A percentile compares a stretch with the other conserved stretches of the same genome.
Evolutionary conservation across 2,329 filamentous ascomycete species (phyloP).

Genomic region (Epichloe sibirici): DNA sequence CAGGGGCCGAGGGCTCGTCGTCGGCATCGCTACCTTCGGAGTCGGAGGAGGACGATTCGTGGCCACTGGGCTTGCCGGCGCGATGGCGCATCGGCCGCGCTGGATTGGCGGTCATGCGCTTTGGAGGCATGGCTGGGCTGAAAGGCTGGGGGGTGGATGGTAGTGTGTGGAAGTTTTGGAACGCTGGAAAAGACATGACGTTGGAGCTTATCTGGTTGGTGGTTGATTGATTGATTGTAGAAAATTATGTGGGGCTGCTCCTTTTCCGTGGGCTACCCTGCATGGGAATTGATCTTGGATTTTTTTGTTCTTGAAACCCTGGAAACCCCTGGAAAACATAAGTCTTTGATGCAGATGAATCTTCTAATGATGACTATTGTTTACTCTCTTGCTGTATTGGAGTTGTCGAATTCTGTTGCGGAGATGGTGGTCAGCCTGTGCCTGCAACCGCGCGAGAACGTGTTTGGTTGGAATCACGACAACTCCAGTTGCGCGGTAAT

Average conservation of each 20-base stretch:
- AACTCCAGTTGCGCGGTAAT: too few species aligned
- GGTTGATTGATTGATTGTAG: not conserved
- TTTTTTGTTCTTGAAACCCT: too few species aligned
- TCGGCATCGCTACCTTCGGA: conserved; percentile 34
- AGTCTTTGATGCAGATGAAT: too few species aligned
- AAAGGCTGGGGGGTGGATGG: not conserved
- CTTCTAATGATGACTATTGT: too few species aligned
- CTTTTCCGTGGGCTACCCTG: not conserved
- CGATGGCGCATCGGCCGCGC: conserved; percentile 69
- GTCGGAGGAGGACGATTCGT: conserved; percentile 42
- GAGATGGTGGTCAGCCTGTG: too few species aligned
- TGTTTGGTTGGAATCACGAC: too few species aligned
- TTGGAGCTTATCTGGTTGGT: not conserved
- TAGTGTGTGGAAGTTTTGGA: not conserved
- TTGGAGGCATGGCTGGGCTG: conserved; percentile 41
- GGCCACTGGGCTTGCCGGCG: conserved; percentile 62
- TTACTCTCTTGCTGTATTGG: too few species aligned
- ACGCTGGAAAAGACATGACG: not conserved
- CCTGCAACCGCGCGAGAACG: too few species aligned
- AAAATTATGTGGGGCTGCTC: not conserved
- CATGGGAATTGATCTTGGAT: not conserved
- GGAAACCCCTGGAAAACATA: too few species aligned
- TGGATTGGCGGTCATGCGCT: conserved; percentile 90
- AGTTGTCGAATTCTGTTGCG: too few species aligned
- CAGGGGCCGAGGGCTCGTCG: conserved; percentile 12